Base-by-base conservation (phyloP, 2,329 filamentous ascomycete genomes). In the Pseudogymnoascus sp. region DNA sequence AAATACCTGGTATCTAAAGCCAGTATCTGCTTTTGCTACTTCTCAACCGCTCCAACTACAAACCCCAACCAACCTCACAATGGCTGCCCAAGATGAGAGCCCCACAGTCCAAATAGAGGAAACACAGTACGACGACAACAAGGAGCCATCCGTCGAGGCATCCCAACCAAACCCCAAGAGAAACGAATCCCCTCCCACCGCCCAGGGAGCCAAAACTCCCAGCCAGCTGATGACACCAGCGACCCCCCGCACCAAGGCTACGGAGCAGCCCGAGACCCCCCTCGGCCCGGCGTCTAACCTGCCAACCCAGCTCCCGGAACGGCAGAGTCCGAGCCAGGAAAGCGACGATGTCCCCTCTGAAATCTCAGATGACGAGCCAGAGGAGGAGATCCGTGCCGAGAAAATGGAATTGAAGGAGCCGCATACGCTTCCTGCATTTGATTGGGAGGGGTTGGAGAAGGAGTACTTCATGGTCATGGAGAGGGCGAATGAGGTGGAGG, bases 391-490 rank as follows among this genome's bases (percentile, higher is more conserved):
- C 16, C 20, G 12, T 16, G 28, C 14, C n/a, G 7, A 30, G 7
- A 22, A n/a, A n/a, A n/a, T n/a, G n/a, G n/a, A 58, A 58, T 6
- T 25, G 37, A 14, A 14, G 18, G 16, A 18, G 58, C 66, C 43
- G 25, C 61, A 25, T 35, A 54, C 33, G 20, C 18, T 70, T 12
- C 76, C 50, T 60, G 75, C 69, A 0, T 91, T 89, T 69, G 84
- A 92, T 73, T 96, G 92, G 92, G 78, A 86, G 2, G 81, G 87
- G n/a, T 86, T 96, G 33, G 81, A 92, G 72, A 70, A 77, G 1
- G 83, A 84, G 41, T 96, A 92, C 67, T 79, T 86, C 63, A 76
- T 81, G 59, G 85, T 84, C 16, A 82, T 96, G 67, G 74, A 78
- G 12, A 79, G 86, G 39, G 82, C 87, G 35, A 81, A 86, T 59